These are phyloP conservation scores for Aegilops tauschii DNA, from an alignment of 176 grass and related monocot species.

Conservation along the genomic window DNA sequence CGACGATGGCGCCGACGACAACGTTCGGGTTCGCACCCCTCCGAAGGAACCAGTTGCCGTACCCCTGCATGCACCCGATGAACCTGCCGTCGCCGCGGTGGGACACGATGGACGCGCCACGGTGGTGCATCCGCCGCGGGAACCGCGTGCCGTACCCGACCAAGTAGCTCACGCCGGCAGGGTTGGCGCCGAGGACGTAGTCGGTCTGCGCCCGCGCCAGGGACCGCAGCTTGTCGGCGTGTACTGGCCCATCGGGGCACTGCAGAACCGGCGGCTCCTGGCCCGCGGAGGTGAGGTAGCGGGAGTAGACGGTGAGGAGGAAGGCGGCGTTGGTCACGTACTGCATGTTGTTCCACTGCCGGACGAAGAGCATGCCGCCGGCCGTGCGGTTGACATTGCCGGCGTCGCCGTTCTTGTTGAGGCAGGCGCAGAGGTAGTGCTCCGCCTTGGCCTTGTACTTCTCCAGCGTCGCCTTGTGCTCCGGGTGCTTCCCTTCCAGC, in stretches of 20 bases:
- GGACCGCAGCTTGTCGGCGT: neutral
- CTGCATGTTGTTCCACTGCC: constrained; percentile 60
- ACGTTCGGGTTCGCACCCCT: constrained; percentile 27
- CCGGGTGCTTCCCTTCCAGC: constrained; percentile 29
- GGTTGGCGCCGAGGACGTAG: constrained; percentile 41
- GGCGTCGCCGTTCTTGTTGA: constrained; percentile 34
- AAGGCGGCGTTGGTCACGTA: constrained; percentile 50
- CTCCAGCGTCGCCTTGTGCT: constrained; percentile 28
- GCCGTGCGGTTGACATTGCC: constrained; percentile 42
- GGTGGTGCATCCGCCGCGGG: constrained; percentile 49
- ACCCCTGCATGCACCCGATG: constrained; percentile 50
- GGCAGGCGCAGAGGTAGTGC: constrained; percentile 46
- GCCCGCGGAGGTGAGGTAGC: constrained; percentile 8
- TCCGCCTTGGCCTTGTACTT: constrained; percentile 48
- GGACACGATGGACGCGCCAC: constrained; percentile 41
- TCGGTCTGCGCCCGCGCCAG: constrained; percentile 22
- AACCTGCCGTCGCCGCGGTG: constrained; percentile 3
- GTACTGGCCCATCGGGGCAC: constrained; percentile 1
- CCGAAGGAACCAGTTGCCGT: constrained; percentile 40
- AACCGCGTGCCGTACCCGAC: constrained; percentile 23
- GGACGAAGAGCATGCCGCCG: constrained; percentile 48
- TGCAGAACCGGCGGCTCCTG: neutral
- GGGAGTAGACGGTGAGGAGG: constrained; percentile 41
- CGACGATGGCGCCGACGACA: constrained; percentile 40
- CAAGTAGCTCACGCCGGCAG: constrained; percentile 31